phyloP scores from a whole-genome alignment of 2,329 filamentous ascomycete species.

The Scytalidium lignicola region DNA sequence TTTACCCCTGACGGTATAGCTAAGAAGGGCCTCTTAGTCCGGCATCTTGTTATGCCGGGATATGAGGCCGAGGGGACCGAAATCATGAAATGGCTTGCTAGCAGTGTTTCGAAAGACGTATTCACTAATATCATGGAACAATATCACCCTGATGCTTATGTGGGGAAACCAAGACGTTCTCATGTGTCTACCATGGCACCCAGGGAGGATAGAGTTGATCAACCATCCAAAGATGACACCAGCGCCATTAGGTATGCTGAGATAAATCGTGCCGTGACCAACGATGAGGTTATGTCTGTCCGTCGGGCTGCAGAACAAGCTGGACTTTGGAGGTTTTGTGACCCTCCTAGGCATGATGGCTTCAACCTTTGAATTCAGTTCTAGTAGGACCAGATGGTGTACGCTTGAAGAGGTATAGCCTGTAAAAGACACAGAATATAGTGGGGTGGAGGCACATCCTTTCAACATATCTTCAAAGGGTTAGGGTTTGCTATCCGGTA shows the following conservation, averaged over 20 bases:
- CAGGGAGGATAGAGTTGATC: slow-evolving; percentile 3
- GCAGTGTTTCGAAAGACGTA: slow-evolving; percentile 66
- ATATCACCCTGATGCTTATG: slow-evolving; percentile 75
- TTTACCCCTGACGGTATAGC: slow-evolving; percentile 79
- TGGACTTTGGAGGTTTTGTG: slow-evolving; percentile 75
- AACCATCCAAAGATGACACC: slow-evolving; percentile 17
- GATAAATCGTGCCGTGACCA: slow-evolving; percentile 67
- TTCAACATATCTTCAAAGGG: no score
- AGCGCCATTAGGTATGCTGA: slow-evolving; percentile 61
- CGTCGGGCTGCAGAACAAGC: slow-evolving; percentile 62
- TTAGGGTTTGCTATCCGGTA: no score
- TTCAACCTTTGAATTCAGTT: slow-evolving; percentile 15
- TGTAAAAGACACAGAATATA: no score
- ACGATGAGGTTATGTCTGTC: slow-evolving; percentile 61
- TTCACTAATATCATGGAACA: slow-evolving; percentile 90
- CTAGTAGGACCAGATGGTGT: no score
- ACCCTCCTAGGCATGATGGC: slow-evolving; percentile 37
- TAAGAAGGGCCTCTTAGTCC: slow-evolving; percentile 68
- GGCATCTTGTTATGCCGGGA: slow-evolving; percentile 83
- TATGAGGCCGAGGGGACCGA: slow-evolving; percentile 66
- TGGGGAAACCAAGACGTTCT: slow-evolving; percentile 60
- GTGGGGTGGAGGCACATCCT: no score
- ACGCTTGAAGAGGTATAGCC: no score
- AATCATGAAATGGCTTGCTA: slow-evolving; percentile 73
- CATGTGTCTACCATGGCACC: slow-evolving; percentile 20